Evolutionary conservation across 305 asterid species (phyloP), one percentile per base, ranked within the genome.

Genomic region (Rubia tinctorum): DNA sequence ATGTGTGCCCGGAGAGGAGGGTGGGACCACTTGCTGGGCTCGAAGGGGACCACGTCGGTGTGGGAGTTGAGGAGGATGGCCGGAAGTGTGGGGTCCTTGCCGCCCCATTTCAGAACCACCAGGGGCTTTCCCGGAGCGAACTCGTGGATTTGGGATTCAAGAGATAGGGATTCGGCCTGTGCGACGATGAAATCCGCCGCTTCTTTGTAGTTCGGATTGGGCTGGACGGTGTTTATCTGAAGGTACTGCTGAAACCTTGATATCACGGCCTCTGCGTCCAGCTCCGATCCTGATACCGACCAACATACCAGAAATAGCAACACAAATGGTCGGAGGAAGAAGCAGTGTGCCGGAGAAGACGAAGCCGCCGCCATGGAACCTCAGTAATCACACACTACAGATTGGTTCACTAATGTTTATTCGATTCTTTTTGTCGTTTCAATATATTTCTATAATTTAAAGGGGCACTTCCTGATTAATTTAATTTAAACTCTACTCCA

Each of bases 21-120:
- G 74, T 89, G 89, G 17, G 74, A 59, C 99, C 99, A 95, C 77
- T 95, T 95, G 76, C 79, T 81, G 53, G 77, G 86, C 88, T 95
- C 99, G 43, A 91, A 84, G 3, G 99, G 96, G 60, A 95, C 99
- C n/a, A 92, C 97, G 77, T 95, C 99, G 49, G 97, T 92, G 87
- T 95, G 99, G 56, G 99, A 95, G 76, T 95, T 88, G 80, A 95
- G 92, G 71, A 95, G 96, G 77, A 95, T 80, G 72, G 99, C 82
- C 22, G 96, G 88, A 82, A 95, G 89, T 39, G 68, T 58, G 15
- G 97, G 93, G 77, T 87, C 77, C 64, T 62, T 81, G 66, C 98
- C 99, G 15, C 83, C 67, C 99, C 97, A 95, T 78, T 87, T 92
- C 77, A 90, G 85, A 70, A 92, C 86, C 71, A 92, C 81, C 13